Evolutionary conservation across 2,329 filamentous ascomycete genomes (phyloP).

Genomic region (Cladosporium colombiae): DNA sequence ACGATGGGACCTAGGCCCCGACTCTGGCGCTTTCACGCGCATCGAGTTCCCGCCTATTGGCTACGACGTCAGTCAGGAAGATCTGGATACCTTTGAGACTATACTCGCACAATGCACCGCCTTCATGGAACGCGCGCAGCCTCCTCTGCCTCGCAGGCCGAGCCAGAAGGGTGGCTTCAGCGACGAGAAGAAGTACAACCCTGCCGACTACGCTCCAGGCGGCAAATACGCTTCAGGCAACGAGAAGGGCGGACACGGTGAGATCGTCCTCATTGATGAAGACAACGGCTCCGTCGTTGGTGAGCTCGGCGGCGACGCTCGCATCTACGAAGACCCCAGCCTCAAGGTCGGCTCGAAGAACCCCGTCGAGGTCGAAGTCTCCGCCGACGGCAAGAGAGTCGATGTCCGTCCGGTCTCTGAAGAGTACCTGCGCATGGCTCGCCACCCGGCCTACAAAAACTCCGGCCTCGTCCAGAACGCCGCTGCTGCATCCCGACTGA

Average conservation of each 20-base stretch:
- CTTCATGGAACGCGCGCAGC: conserved; percentile 81
- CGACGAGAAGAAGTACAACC: conserved; percentile 66
- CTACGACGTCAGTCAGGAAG: conserved; percentile 78
- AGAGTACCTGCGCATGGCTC: conserved; percentile 73
- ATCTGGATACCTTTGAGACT: conserved; percentile 94
- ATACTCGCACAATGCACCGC: conserved; percentile 97
- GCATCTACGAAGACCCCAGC: conserved; percentile 73
- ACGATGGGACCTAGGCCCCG: conserved; percentile 87
- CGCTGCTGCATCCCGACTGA: conserved; percentile 82
- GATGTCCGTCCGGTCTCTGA: conserved; percentile 66
- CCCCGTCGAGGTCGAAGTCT: conserved; percentile 77
- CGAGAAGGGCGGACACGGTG: conserved; percentile 52
- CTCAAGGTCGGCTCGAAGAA: conserved; percentile 89
- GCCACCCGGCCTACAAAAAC: conserved; percentile 89
- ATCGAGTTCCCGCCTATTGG: conserved; percentile 82
- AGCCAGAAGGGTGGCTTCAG: conserved; percentile 37
- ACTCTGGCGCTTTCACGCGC: conserved; percentile 85
- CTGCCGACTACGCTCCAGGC: conserved; percentile 76
- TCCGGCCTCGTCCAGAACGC: conserved; percentile 85
- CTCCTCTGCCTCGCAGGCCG: conserved; percentile 47
- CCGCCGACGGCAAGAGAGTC: conserved; percentile 67
- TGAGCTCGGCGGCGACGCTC: conserved; percentile 79
- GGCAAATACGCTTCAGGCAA: conserved; percentile 52
- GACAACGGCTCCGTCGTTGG: conserved; percentile 95
- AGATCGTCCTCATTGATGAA: conserved; percentile 92